Conservation (phyloP, 495 filamentous ascomycete species). For the Aspergillus bertholletiae region DNA sequence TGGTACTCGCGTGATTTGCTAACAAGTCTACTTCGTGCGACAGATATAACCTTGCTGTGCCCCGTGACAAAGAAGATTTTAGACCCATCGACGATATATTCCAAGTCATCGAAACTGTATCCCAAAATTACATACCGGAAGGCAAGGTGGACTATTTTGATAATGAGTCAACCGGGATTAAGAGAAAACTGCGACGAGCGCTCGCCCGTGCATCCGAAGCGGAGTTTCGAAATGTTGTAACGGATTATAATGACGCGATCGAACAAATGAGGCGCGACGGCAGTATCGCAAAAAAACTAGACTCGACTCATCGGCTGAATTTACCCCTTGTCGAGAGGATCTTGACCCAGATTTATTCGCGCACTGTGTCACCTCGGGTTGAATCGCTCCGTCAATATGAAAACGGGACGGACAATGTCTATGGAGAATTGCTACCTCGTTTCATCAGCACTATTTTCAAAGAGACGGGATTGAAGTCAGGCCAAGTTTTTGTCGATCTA, state of each 20-base stretch:
- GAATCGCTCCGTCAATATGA: conserved; percentile 78
- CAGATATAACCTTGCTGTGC: conserved; percentile 75
- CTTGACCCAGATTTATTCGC: conserved; percentile 82
- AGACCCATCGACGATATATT: conserved; percentile 82
- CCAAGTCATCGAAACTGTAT: conserved; percentile 70
- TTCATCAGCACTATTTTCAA: conserved; percentile 80
- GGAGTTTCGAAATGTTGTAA: conserved; percentile 65
- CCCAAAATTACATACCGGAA: conserved; percentile 68
- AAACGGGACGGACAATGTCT: conserved; percentile 85
- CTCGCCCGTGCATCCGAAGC: conserved; percentile 58
- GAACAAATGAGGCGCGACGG: conserved; percentile 57
- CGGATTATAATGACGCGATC: conserved; percentile 72
- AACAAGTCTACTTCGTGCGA: conserved; percentile 7
- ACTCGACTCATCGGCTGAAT: conserved; percentile 58
- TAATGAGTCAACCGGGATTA: conserved; percentile 69
- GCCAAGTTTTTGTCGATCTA: conserved; percentile 86
- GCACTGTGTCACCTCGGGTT: conserved; percentile 85
- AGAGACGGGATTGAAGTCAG: conserved; percentile 70
- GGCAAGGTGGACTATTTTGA: conserved; percentile 62
- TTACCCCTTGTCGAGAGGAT: conserved; percentile 75
- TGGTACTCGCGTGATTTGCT: not conserved
- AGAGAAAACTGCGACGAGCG: conserved; percentile 66
- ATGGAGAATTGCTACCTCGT: conserved; percentile 83
- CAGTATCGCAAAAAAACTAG: conserved; percentile 65
- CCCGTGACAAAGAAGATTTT: conserved; percentile 74